Percentiles rank a stretch among this genome's conserved stretches.
phyloP scores from a whole-genome alignment of 2,329 filamentous ascomycete genomes.

The Botryotinia convoluta region DNA sequence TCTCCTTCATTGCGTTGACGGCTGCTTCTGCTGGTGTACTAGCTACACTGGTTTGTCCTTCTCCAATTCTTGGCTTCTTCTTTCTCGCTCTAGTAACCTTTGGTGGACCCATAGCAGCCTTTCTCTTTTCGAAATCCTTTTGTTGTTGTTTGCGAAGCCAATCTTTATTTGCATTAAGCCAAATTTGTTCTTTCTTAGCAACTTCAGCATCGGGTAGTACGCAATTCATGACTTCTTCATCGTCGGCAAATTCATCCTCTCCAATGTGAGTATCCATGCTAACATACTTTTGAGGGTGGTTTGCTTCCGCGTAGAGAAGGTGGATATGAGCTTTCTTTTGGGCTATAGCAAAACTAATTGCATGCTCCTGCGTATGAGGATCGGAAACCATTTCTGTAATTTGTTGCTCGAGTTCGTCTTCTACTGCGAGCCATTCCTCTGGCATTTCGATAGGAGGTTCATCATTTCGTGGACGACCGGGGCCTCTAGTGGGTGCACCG shows the following conservation, averaged over 20 bases:
- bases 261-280: conserved; percentile 65
- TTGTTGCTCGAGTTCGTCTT: conserved; percentile 63
- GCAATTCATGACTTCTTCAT: conserved; percentile 82
- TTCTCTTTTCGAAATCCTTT: conserved; percentile 73
- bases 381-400: conserved; percentile 69
- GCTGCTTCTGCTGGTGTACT: conserved; percentile 68
- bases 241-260: conserved; percentile 82
- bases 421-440: conserved; percentile 61
- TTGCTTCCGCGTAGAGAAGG: conserved; percentile 50
- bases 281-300: conserved; percentile 48
- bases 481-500: conserved; percentile 32
- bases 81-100: conserved; percentile 57
- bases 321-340: conserved; percentile 54
- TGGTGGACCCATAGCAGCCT: conserved; percentile 51
- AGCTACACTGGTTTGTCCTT: conserved; percentile 63
- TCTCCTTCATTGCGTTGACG: conserved; percentile 63
- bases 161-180: conserved; percentile 92
- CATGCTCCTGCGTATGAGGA: conserved; percentile 55
- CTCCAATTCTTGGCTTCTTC: conserved; percentile 58
- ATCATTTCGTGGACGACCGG: conserved; percentile 30
- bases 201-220: conserved; percentile 71
- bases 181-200: conserved; percentile 83
- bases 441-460: conserved; percentile 38
- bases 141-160: conserved; percentile 86
- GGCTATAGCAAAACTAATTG: conserved; percentile 56